Conservation (phyloP, 768 basidiomycete species). For the Pisolithus microcarpus region DNA sequence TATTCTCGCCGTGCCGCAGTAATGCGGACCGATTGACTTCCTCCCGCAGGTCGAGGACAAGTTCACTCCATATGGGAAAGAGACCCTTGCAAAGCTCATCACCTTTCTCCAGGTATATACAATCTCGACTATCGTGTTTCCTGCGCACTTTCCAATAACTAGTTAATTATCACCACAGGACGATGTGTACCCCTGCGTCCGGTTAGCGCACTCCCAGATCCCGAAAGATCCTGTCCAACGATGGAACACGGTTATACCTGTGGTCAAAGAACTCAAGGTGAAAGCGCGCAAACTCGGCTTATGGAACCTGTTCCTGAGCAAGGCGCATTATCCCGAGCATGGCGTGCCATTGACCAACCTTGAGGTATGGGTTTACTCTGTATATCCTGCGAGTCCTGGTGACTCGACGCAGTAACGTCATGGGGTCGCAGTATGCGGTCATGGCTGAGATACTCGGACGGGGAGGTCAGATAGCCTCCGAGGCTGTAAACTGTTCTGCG, state of each 20-base stretch:
- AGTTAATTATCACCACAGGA: constrained; percentile 41
- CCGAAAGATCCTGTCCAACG: constrained; percentile 65
- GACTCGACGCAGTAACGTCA: neutral
- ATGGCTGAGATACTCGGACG: constrained; percentile 96
- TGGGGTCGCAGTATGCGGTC: constrained; percentile 70
- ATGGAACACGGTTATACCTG: constrained; percentile 79
- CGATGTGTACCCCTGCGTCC: constrained; percentile 77
- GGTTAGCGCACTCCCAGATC: constrained; percentile 74
- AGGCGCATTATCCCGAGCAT: constrained; percentile 82
- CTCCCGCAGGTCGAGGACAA: constrained; percentile 72
- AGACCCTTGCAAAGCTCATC: constrained; percentile 77
- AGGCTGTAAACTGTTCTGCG: constrained; percentile 89
- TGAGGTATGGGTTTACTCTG: constrained; percentile 49
- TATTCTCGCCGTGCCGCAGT: constrained; percentile 2
- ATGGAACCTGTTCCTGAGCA: constrained; percentile 97
- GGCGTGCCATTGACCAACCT: constrained; percentile 90
- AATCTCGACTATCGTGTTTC: neutral
- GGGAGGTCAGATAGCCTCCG: constrained; percentile 72
- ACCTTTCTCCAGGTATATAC: constrained; percentile 69
- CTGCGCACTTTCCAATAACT: too few relatives aligned
- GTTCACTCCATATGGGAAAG: constrained; percentile 85
- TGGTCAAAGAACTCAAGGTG: constrained; percentile 77
- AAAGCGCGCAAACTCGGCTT: constrained; percentile 85
- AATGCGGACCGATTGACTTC: constrained; percentile 4
- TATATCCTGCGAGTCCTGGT: neutral